Evolutionary conservation across 306 rosid genomes (phyloP).

Genomic region (Ceratonia siliqua): DNA sequence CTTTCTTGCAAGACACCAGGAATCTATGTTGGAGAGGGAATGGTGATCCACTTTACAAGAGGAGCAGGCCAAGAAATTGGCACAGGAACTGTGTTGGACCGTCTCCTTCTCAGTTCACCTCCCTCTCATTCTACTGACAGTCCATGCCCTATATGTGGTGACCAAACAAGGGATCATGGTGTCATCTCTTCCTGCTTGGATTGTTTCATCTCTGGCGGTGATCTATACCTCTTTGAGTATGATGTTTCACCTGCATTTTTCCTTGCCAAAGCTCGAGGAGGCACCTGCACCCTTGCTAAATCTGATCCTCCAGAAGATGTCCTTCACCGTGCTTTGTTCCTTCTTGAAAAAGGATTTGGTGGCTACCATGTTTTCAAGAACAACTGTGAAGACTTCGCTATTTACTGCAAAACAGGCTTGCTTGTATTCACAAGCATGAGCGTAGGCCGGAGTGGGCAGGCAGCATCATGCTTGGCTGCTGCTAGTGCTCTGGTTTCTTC

Average conservation of each 20-base stretch:
- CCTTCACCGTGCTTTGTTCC: conserved; percentile 58
- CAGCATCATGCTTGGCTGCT: conserved; percentile 53
- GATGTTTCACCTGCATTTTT: conserved; percentile 49
- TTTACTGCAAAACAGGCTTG: conserved; percentile 85
- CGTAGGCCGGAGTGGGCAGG: conserved; percentile 68
- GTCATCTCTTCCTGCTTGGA: conserved; percentile 68
- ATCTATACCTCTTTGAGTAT: conserved; percentile 61
- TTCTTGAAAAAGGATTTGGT: conserved; percentile 72
- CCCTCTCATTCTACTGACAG: conserved; percentile 40
- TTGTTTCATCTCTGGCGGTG: conserved; percentile 62
- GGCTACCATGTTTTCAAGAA: conserved; percentile 56
- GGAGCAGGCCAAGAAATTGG: conserved; percentile 80
- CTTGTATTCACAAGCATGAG: conserved; percentile 39
- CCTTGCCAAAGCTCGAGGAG: conserved; percentile 67
- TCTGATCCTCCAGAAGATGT: conserved; percentile 51
- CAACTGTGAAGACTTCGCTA: conserved; percentile 82
- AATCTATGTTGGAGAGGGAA: conserved; percentile 66
- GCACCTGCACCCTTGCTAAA: conserved; percentile 71
- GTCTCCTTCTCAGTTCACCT: conserved; percentile 60
- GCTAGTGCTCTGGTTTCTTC: conserved; percentile 42
- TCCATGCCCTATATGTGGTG: conserved; percentile 74
- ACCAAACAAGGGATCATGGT: conserved; percentile 39
- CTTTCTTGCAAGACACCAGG: conserved; percentile 47
- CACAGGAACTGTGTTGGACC: conserved; percentile 66
- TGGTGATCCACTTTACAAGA: conserved; percentile 85